These are phyloP conservation scores for Ophiocordyceps robertsii DNA, from an alignment of 2,329 filamentous ascomycete species.

Conservation along the genomic window DNA sequence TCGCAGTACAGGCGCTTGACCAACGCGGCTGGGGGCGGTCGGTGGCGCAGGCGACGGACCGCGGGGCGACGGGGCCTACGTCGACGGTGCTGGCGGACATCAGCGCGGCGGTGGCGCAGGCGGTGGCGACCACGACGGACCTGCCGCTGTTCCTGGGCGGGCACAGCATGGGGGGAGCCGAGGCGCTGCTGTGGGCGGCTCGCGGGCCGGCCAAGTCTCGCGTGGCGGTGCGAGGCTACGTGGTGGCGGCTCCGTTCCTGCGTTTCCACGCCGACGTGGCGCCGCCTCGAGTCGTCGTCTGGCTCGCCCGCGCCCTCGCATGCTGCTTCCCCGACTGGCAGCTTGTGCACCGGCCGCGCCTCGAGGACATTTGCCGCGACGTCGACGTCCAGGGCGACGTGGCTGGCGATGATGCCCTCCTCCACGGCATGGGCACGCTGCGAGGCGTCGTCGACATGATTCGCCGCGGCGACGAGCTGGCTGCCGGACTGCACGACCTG, in stretches of 20 bases:
- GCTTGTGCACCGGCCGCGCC: too few relatives aligned
- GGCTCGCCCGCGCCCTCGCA: too few relatives aligned
- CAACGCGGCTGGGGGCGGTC: neutral
- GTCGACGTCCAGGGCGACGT: neutral
- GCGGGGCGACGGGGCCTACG: neutral
- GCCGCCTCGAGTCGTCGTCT: neutral
- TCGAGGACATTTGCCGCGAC: too few relatives aligned
- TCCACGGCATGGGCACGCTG: neutral
- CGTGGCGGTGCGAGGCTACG: neutral
- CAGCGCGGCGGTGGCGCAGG: too few relatives aligned
- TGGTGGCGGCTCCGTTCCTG: neutral
- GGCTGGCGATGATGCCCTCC: neutral
- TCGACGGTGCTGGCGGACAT: neutral
- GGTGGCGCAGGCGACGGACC: neutral
- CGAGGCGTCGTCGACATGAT: neutral
- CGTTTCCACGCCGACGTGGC: neutral
- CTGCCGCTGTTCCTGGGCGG: neutral
- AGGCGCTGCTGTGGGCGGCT: neutral
- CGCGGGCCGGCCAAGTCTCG: neutral
- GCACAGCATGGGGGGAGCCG: neutral
- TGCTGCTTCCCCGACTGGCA: too few relatives aligned
- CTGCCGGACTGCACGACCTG: neutral
- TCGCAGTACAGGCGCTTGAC: neutral
- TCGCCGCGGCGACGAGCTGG: neutral
- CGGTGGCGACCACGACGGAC: too few relatives aligned